Percentiles rank a stretch among this genome's conserved stretches.
Conservation (phyloP, 2,329 filamentous ascomycete genomes). For the Neobulgaria alba region DNA sequence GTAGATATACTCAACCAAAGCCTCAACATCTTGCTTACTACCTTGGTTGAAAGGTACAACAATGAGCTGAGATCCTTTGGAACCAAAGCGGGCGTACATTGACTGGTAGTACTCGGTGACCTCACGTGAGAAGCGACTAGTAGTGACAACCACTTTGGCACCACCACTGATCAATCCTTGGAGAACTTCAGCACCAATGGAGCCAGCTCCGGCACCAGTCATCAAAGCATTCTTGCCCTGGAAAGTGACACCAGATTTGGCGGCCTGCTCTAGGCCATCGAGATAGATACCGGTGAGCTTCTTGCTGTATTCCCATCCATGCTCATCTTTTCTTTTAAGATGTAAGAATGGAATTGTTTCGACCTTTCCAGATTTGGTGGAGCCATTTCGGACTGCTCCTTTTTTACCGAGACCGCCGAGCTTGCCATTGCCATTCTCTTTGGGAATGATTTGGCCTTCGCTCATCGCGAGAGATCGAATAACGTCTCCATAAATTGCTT, state of each 20-base stretch:
- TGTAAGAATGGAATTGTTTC: conserved; percentile 98
- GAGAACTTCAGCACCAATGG: conserved; percentile 93
- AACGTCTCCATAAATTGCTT: conserved; percentile 87
- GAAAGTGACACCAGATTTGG: conserved; percentile 81
- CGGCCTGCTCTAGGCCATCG: conserved; percentile 83
- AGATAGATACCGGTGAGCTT: conserved; percentile 91
- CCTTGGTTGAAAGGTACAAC: conserved; percentile 99
- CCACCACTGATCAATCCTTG: conserved; percentile 94
- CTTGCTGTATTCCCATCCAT: conserved; percentile 99
- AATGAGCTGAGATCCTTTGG: conserved; percentile 89
- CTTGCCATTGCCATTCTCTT: conserved; percentile 59
- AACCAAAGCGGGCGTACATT: conserved; percentile 93
- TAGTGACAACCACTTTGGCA: conserved; percentile 94
- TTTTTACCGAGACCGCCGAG: conserved; percentile 48
- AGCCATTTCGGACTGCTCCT: conserved; percentile 39
- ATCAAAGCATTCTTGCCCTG: conserved; percentile 93
- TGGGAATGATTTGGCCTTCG: conserved; percentile 90
- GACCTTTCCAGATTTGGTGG: conserved; percentile 72
- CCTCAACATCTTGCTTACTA: conserved; percentile 95
- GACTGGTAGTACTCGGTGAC: conserved; percentile 99
- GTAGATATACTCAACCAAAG: conserved; percentile 91
- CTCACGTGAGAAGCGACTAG: conserved; percentile 89
- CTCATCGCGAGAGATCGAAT: conserved; percentile 95
- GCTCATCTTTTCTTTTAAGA: conserved; percentile 84
- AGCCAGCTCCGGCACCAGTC: conserved; percentile 96